Percentiles rank a stretch among this genome's conserved stretches.
Conservation (phyloP, 2,329 filamentous ascomycete genomes). For the Neurospora sp. region DNA sequence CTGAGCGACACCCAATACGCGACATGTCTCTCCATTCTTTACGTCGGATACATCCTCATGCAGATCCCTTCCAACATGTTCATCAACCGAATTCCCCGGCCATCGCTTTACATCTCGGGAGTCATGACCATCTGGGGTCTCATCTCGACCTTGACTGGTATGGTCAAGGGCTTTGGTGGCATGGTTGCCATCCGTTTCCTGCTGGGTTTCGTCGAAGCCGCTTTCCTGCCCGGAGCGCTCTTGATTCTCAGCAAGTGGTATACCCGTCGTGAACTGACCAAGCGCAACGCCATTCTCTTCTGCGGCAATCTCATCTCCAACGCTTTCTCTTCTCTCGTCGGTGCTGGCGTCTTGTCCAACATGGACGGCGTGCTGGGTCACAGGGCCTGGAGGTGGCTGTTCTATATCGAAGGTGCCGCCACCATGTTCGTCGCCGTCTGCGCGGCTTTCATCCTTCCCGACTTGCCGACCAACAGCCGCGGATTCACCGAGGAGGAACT, state of each 20-base stretch:
- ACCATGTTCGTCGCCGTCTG: slow-evolving; percentile 40
- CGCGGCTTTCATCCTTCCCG: slow-evolving; percentile 40
- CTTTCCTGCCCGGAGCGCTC: slow-evolving; percentile 54
- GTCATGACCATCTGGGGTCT: slow-evolving; percentile 52
- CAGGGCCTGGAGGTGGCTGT: slow-evolving; percentile 52
- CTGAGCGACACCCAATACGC: slow-evolving; percentile 51
- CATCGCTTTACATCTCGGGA: slow-evolving; percentile 39
- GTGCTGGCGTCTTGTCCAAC: slow-evolving; percentile 47
- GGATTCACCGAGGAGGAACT: slow-evolving; percentile 52
- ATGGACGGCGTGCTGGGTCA: slow-evolving; percentile 47
- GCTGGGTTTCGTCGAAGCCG: slow-evolving; percentile 53
- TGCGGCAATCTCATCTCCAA: slow-evolving; percentile 51
- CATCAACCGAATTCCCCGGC: slow-evolving; percentile 43
- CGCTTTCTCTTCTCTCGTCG: slow-evolving; percentile 50
- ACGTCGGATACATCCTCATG: slow-evolving; percentile 58
- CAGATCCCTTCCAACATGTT: slow-evolving; percentile 50
- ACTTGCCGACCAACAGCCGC: slow-evolving; percentile 44
- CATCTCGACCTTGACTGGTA: slow-evolving; percentile 47
- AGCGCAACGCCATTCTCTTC: slow-evolving; percentile 47
- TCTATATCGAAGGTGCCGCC: slow-evolving; percentile 46
- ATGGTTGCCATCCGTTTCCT: slow-evolving; percentile 50
- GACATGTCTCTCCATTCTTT: slow-evolving; percentile 54
- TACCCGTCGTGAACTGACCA: slow-evolving; percentile 47
- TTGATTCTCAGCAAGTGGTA: slow-evolving; percentile 59
- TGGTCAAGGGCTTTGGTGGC: slow-evolving; percentile 40